phyloP scores from a whole-genome alignment of 164 flowering plant genomes.

The Chimonanthus salicifolius region DNA sequence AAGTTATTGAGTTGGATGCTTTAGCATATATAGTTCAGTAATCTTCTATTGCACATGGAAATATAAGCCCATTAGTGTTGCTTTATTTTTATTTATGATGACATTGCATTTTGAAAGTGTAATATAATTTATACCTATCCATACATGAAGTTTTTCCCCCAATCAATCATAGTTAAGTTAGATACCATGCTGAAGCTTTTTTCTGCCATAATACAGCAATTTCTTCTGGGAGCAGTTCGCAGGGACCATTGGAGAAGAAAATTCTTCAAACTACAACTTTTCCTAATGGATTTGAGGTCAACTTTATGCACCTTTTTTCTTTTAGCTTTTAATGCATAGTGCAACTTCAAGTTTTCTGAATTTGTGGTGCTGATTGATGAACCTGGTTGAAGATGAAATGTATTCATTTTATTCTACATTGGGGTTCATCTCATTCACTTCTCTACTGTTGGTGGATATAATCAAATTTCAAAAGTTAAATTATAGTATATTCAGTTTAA shows the following conservation, averaged over 20 bases:
- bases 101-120: not conserved
- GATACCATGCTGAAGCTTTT: slow-evolving; percentile 5
- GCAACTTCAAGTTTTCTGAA: not conserved
- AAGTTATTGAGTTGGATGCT: too few species aligned
- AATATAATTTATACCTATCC: not conserved
- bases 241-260: slow-evolving; percentile 31
- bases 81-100: not conserved
- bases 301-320: not conserved
- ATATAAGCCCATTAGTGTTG: not conserved
- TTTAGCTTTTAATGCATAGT: not conserved
- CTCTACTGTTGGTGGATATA: too few species aligned
- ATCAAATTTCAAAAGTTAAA: too few species aligned
- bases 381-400: not conserved
- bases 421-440: too few species aligned
- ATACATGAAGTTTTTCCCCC: too few species aligned
- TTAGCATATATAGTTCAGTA: not conserved
- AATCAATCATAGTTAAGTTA: too few species aligned
- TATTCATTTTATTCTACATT: too few species aligned
- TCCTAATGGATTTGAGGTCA: slow-evolving; percentile 74
- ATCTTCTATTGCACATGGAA: not conserved
- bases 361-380: not conserved
- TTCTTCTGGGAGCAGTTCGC: slow-evolving; percentile 26
- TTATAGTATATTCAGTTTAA: too few species aligned
- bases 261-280: slow-evolving; percentile 32
- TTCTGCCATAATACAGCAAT: slow-evolving; percentile 19